Conservation (phyloP, 1,284 basidiomycete genomes). For the Leccinum fallax region DNA sequence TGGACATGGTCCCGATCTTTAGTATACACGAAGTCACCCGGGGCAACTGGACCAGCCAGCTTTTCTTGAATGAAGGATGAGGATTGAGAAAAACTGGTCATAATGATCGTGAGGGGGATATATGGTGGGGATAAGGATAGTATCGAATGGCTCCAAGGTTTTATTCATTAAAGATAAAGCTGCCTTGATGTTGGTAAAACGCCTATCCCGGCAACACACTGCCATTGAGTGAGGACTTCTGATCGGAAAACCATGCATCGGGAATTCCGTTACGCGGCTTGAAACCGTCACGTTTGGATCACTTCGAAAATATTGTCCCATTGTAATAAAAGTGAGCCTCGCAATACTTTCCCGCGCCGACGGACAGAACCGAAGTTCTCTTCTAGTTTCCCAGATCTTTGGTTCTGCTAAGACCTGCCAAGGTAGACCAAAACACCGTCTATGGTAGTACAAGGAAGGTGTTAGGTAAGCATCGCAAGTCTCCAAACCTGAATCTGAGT, state of each 20-base stretch:
- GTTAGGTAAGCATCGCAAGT: neutral
- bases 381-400: neutral
- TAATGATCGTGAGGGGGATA: neutral
- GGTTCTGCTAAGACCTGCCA: neutral
- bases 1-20: conserved; percentile 25
- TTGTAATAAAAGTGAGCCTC: neutral
- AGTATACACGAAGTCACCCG: conserved; percentile 21
- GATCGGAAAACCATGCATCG: neutral
- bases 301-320: neutral
- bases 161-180: neutral
- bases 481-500: neutral
- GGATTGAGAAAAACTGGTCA: neutral
- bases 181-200: neutral
- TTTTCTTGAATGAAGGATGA: neutral
- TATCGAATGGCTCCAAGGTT: neutral
- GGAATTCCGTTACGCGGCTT: neutral
- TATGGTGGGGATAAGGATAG: neutral
- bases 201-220: neutral
- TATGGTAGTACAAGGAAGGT: neutral
- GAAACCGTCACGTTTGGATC: neutral
- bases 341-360: neutral
- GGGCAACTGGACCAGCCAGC: neutral
- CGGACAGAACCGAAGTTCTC: neutral
- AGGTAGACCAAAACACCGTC: neutral
- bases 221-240: neutral